Percentiles rank a stretch among this genome's conserved stretches.
Evolutionary conservation across 352 stramenopile genomes (phyloP).

Genomic region (Phytophthora pisi): DNA sequence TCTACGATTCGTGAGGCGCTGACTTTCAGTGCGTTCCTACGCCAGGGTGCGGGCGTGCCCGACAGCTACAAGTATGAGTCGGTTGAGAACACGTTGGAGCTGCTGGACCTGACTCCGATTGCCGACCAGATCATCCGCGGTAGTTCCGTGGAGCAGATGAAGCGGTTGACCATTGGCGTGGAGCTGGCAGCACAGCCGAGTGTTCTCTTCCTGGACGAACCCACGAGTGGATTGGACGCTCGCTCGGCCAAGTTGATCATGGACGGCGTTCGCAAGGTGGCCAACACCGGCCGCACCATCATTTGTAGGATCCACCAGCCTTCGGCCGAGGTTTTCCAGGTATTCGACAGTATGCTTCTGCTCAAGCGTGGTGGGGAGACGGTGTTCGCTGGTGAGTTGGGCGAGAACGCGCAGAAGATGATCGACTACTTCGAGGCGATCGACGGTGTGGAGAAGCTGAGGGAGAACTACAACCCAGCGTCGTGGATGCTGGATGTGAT

Average conservation of each 20-base stretch:
- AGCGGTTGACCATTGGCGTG: slow-evolving; percentile 21
- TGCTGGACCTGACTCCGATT: slow-evolving; percentile 17
- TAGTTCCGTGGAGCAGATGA: slow-evolving; percentile 31
- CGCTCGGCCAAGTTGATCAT: slow-evolving; percentile 27
- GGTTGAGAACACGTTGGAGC: slow-evolving; percentile 12
- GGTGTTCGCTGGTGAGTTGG: slow-evolving; percentile 15
- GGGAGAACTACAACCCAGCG: slow-evolving; percentile 5
- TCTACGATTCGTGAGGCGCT: slow-evolving; percentile 19
- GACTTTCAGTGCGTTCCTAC: slow-evolving; percentile 21
- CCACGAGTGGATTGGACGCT: slow-evolving; percentile 22
- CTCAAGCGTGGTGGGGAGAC: slow-evolving; percentile 23
- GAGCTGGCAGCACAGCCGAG: slow-evolving; percentile 19
- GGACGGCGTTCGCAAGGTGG: slow-evolving; percentile 25
- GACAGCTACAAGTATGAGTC: slow-evolving; percentile 20
- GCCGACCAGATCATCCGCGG: slow-evolving; percentile 27
- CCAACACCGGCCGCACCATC: slow-evolving; percentile 12
- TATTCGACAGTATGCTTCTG: slow-evolving; percentile 22
- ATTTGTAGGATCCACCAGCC: slow-evolving; percentile 21
- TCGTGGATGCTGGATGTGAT: slow-evolving; percentile 27
- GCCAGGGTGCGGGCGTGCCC: slow-evolving; percentile 8
- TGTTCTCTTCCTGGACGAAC: slow-evolving; percentile 26
- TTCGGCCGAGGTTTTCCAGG: slow-evolving; percentile 19
- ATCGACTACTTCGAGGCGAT: slow-evolving; percentile 19
- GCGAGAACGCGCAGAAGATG: slow-evolving; percentile 20
- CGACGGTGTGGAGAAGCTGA: slow-evolving; percentile 13